phyloP scores from a whole-genome alignment of 2,329 filamentous ascomycete species.

The Diaporthe citrichinensis region DNA sequence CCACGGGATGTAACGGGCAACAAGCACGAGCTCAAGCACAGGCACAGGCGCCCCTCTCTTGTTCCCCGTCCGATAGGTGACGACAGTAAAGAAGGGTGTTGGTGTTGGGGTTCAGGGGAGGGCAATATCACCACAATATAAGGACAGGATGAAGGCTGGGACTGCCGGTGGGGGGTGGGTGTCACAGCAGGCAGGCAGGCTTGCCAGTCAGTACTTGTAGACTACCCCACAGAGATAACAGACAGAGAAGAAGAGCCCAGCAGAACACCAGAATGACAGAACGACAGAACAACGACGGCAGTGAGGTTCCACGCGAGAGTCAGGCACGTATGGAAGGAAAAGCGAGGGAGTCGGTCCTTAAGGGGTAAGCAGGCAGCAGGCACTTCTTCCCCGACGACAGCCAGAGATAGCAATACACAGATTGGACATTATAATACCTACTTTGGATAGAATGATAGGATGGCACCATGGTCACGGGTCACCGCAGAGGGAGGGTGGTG shows the following conservation, averaged over 20 bases:
- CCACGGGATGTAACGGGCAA: slow-evolving; percentile 14
- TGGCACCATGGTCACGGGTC: background rate
- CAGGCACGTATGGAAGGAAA: background rate
- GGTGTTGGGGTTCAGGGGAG: slow-evolving; percentile 4
- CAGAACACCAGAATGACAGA: background rate
- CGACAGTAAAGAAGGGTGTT: background rate
- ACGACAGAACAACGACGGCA: background rate
- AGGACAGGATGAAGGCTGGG: slow-evolving; percentile 20
- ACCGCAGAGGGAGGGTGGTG: background rate
- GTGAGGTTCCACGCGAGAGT: background rate
- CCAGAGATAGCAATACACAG: background rate
- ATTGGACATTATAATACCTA: background rate
- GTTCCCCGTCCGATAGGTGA: background rate
- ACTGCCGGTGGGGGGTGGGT: background rate
- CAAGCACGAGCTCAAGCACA: background rate
- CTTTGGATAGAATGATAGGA: background rate
- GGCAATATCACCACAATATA: slow-evolving; percentile 31
- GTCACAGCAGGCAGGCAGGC: slow-evolving; percentile 1
- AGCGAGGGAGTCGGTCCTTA: background rate
- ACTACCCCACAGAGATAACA: background rate
- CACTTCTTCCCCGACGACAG: background rate
- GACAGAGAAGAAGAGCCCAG: background rate
- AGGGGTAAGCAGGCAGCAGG: background rate
- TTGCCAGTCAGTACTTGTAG: background rate
- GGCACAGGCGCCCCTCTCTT: slow-evolving; percentile 9